Evolutionary conservation across 1,284 basidiomycete species (phyloP), one percentile per base, ranked within the genome.

Genomic region (Cerioporus squamosus): DNA sequence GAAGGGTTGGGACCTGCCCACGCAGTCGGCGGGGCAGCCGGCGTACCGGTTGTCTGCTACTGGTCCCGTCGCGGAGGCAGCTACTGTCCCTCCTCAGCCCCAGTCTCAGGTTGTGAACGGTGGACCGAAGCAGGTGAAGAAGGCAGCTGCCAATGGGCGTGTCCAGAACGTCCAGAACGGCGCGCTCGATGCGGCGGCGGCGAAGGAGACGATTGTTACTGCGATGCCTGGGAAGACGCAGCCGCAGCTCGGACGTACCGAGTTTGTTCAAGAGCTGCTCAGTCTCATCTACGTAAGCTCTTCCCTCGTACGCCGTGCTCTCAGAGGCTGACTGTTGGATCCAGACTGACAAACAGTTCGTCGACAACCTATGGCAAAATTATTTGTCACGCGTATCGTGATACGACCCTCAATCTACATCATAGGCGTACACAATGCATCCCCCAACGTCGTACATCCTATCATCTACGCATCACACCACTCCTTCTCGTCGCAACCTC

Each of bases 221-320:
- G 62, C 70, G 29, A 58, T 77, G 23, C 49, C 62, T 2, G 58
- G 52, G 5, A 67, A 68, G 50, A 59, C 66, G 6, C 24, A 33
- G 14, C 39, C 44, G 18, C 43, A 68, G 45, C 61, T 84, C 61
- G 79, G 79, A 53, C 80, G 79, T 68, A 87, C 84, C 51, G 84
- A 85, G 45, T 93, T 93, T 70, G 79, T 91, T 33, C 76, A 78
- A 53, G 85, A 90, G 69, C 74, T 93, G 53, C 72, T 90, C 66
- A 83, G 81, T 24, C 75, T 92, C 65, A 82, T 92, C 56, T 85
- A 90, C 71, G 89, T 92, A 56, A 69, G 87, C 80, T 2, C 4
- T 43, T 33, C 24, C 20, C 18, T 44, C 3, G 12, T 39, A 18
- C 26, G 9, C 17, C 24, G 12, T 12, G 33, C 10, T 36, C 8